A percentile compares a stretch with the other conserved stretches of the same genome.
These are phyloP conservation scores for Mastigamoeba balamuthi DNA, from an alignment of 78 protist genomes.

Conservation along the genomic window DNA sequence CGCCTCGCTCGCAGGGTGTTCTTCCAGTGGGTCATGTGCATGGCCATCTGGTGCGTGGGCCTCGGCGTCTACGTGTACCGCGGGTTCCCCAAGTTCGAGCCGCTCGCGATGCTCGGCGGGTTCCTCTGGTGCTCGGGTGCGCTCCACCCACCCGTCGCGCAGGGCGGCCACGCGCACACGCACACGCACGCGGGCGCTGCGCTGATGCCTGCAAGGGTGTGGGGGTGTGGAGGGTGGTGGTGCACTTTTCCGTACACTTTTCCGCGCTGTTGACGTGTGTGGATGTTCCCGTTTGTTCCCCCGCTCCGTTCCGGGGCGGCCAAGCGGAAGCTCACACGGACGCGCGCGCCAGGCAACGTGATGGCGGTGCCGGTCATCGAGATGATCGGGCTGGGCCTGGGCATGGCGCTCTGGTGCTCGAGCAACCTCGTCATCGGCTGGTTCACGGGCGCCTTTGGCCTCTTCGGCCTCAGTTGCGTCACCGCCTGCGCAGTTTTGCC, in stretches of 20 bases:
- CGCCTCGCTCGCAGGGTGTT: not conserved
- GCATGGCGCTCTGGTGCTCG: constrained; percentile 29
- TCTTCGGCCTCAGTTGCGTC: constrained; percentile 26
- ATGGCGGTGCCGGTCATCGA: constrained; percentile 30
- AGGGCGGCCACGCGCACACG: too few relatives aligned
- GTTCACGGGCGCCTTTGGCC: constrained; percentile 30
- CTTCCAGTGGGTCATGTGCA: constrained; percentile 9
- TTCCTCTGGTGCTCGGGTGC: constrained; percentile 39
- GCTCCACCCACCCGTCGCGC: not conserved
- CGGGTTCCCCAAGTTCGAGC: constrained; percentile 4
- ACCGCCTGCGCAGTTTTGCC: too few relatives aligned
- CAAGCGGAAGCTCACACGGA: too few relatives aligned
- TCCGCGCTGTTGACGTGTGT: too few relatives aligned
- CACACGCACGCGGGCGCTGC: too few relatives aligned
- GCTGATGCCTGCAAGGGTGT: too few relatives aligned
- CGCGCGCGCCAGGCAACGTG: constrained; percentile 24
- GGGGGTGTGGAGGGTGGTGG: too few relatives aligned
- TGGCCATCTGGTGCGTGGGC: constrained; percentile 26
- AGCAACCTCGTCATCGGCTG: constrained; percentile 38
- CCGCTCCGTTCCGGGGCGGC: too few relatives aligned
- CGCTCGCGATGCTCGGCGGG: constrained; percentile 49
- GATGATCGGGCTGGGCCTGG: constrained; percentile 25
- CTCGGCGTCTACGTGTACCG: not conserved
- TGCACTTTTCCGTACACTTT: too few relatives aligned
- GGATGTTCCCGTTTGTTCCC: too few relatives aligned